Conservation (phyloP, 495 filamentous ascomycete genomes). For the Chlorociboria aeruginascens region DNA sequence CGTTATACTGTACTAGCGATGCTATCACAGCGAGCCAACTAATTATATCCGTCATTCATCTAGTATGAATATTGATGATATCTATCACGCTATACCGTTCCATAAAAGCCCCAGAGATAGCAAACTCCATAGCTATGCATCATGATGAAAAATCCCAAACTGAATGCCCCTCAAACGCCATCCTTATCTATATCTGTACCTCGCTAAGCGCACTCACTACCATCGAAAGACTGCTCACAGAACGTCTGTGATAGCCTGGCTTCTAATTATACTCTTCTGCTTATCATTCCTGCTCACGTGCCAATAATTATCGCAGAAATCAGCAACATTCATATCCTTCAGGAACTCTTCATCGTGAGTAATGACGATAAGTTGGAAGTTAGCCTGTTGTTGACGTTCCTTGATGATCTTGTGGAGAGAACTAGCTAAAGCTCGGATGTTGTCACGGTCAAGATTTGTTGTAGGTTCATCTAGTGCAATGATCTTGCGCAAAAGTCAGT, state of each 20-base stretch:
- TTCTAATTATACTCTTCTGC: constrained; percentile 78
- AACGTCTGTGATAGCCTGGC: constrained; percentile 47
- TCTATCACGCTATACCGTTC: no score
- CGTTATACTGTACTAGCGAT: no score
- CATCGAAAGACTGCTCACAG: neutral
- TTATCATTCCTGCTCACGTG: constrained; percentile 70
- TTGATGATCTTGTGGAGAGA: constrained; percentile 83
- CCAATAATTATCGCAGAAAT: constrained; percentile 88
- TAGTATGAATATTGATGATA: no score
- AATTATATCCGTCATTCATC: no score
- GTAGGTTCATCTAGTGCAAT: constrained; percentile 98
- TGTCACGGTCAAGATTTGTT: constrained; percentile 91
- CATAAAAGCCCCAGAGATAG: neutral
- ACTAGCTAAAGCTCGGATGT: constrained; percentile 78
- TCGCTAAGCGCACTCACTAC: neutral
- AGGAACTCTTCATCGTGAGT: constrained; percentile 98
- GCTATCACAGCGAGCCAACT: no score
- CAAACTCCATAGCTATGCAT: neutral
- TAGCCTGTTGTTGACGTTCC: constrained; percentile 68
- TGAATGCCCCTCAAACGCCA: neutral
- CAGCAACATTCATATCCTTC: constrained; percentile 82
- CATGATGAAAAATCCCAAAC: neutral
- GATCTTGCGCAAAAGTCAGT: constrained; percentile 28
- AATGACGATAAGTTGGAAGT: constrained; percentile 97
- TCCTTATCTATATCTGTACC: neutral